phyloP scores from a whole-genome alignment of 1,139 yeast species.

The Suhomyces bribrorum region DNA sequence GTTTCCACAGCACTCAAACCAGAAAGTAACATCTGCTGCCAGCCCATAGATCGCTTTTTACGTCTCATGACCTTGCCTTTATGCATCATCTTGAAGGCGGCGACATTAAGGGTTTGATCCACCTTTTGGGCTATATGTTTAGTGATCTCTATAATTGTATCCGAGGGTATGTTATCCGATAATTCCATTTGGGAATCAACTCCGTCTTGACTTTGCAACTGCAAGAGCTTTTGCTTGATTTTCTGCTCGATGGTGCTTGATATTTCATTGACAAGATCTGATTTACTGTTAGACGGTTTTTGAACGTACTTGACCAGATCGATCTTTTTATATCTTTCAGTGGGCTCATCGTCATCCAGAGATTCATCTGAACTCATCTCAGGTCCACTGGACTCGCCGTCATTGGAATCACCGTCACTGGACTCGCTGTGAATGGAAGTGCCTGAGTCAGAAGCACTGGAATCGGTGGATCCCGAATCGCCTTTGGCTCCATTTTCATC shows the following conservation, averaged over 20 bases:
- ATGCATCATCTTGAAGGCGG: conserved; percentile 6
- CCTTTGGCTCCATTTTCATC: not conserved
- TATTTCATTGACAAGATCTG: conserved; percentile 40
- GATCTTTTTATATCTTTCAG: not conserved
- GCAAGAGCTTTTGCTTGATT: conserved; percentile 19
- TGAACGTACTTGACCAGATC: conserved; percentile 11
- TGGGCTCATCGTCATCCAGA: not conserved
- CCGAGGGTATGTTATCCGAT: conserved; percentile 24
- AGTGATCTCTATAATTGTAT: conserved; percentile 21
- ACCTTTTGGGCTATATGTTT: conserved; percentile 25
- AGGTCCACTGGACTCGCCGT: not conserved
- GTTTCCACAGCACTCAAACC: conserved; percentile 22
- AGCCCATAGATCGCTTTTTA: conserved; percentile 15
- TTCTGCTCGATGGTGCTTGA: conserved; percentile 38
- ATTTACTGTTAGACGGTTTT: conserved; percentile 28
- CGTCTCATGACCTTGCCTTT: conserved; percentile 12
- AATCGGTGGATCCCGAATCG: not conserved
- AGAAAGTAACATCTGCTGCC: conserved; percentile 33
- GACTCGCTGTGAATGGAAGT: no score
- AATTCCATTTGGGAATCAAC: conserved; percentile 6
- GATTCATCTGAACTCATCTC: no score
- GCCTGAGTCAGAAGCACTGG: not conserved
- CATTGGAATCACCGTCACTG: no score
- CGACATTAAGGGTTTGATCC: conserved; percentile 17
- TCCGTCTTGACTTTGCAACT: conserved; percentile 6